These are phyloP conservation scores for Hyphopichia pseudoburtonii DNA, from an alignment of 1,139 yeast species.

Conservation along the genomic window DNA sequence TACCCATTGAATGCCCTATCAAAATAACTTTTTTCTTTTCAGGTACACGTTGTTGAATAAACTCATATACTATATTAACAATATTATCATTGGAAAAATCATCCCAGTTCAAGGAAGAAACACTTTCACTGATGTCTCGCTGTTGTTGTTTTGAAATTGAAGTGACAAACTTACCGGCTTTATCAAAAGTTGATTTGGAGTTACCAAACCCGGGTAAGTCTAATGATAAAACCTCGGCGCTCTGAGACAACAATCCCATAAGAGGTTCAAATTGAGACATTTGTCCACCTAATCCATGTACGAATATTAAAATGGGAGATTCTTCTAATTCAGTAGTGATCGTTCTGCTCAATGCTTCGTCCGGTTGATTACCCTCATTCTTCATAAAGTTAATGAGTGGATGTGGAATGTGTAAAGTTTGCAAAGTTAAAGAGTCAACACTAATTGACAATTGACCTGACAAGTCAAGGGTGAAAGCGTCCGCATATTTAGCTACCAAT, in stretches of 20 bases:
- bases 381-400: slow-evolving; percentile 51
- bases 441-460: slow-evolving; percentile 19
- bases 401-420: slow-evolving; percentile 52
- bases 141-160: slow-evolving; percentile 25
- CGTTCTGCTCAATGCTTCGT: slow-evolving; percentile 8
- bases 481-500: slow-evolving; percentile 48
- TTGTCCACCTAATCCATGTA: slow-evolving; percentile 82
- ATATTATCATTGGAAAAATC: slow-evolving; percentile 52
- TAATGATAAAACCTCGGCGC: slow-evolving; percentile 60
- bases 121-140: slow-evolving; percentile 27
- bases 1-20: slow-evolving; percentile 78
- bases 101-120: slow-evolving; percentile 35
- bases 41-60: slow-evolving; percentile 40
- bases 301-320: slow-evolving; percentile 58
- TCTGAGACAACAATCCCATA: slow-evolving; percentile 63
- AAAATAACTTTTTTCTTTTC: slow-evolving; percentile 51
- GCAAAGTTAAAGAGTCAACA: slow-evolving; percentile 37
- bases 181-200: slow-evolving; percentile 30
- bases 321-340: slow-evolving; percentile 36
- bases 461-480: slow-evolving; percentile 37
- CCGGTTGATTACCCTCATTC: slow-evolving; percentile 30
- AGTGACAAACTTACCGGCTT: slow-evolving; percentile 20
- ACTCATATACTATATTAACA: slow-evolving; percentile 43
- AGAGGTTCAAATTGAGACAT: slow-evolving; percentile 69
- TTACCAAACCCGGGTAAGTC: slow-evolving; percentile 81